phyloP scores from a whole-genome alignment of 371 early-diverging fungal genomes.

The Mortierella sp. region DNA sequence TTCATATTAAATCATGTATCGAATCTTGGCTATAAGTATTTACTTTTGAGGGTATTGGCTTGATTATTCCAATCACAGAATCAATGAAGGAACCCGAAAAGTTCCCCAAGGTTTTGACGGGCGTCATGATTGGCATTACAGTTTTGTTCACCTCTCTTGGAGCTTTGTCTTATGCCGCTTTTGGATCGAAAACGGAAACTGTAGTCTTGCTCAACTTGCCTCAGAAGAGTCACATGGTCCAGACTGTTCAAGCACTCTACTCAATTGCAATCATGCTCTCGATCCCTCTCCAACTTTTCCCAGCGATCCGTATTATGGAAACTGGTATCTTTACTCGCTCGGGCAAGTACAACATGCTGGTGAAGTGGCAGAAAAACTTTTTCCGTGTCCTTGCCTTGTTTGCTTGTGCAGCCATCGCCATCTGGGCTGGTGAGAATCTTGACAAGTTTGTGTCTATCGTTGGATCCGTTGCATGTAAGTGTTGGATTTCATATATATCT shows the following conservation, averaged over 20 bases:
- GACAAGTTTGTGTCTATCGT: slow-evolving; percentile 89
- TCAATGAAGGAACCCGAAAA: slow-evolving; percentile 87
- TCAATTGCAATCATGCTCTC: slow-evolving; percentile 89
- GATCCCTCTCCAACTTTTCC: slow-evolving; percentile 87
- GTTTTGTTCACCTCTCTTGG: slow-evolving; percentile 80
- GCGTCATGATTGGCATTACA: slow-evolving; percentile 77
- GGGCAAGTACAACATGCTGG: slow-evolving; percentile 72
- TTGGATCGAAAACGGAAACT: slow-evolving; percentile 83
- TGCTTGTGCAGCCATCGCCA: slow-evolving; percentile 78
- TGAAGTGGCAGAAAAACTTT: slow-evolving; percentile 93
- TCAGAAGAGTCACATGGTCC: slow-evolving; percentile 69
- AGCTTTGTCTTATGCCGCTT: slow-evolving; percentile 83
- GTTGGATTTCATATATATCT: background rate
- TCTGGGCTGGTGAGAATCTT: slow-evolving; percentile 78
- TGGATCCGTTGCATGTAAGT: slow-evolving; percentile 78
- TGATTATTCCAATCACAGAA: slow-evolving; percentile 79
- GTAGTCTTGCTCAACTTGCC: slow-evolving; percentile 87
- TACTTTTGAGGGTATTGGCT: slow-evolving; percentile 93
- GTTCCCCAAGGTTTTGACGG: slow-evolving; percentile 77
- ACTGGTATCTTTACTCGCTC: slow-evolving; percentile 75
- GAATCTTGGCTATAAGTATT: slow-evolving; percentile 61
- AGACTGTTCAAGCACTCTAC: slow-evolving; percentile 81
- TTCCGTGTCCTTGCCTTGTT: slow-evolving; percentile 77
- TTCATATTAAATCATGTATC: background rate
- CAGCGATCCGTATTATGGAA: slow-evolving; percentile 90